Percentiles rank a stretch among this genome's conserved stretches.
Evolutionary conservation across 1,284 basidiomycete genomes (phyloP).

Genomic region (Sanghuangporus sanghuang): DNA sequence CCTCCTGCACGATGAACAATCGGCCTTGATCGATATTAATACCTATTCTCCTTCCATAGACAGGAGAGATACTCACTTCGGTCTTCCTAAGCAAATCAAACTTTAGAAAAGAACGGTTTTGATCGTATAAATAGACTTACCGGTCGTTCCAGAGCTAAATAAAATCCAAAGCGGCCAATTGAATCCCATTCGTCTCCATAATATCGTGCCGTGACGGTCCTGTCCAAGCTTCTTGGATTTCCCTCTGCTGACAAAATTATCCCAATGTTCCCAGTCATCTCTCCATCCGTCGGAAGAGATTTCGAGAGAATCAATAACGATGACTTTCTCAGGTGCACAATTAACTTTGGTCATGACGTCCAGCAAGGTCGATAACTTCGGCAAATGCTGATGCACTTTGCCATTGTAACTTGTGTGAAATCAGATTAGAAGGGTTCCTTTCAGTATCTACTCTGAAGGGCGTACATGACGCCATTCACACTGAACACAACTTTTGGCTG

Average conservation of each 20-base stretch:
- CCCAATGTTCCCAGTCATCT: constrained; percentile 52
- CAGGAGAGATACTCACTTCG: constrained; percentile 28
- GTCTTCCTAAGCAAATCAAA: constrained; percentile 25
- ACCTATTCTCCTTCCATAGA: constrained; percentile 15
- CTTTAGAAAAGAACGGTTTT: background rate
- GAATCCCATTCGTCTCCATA: constrained; percentile 61
- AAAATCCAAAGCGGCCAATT: constrained; percentile 86
- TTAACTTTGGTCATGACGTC: constrained; percentile 38
- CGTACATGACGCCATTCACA: constrained; percentile 66
- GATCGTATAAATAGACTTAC: constrained; percentile 29
- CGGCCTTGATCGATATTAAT: constrained; percentile 40
- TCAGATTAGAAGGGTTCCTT: background rate
- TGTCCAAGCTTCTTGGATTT: constrained; percentile 41
- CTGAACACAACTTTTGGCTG: constrained; percentile 70
- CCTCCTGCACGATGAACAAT: constrained; percentile 85
- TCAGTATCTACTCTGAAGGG: constrained; percentile 3
- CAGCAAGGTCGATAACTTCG: constrained; percentile 58
- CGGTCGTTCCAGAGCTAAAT: constrained; percentile 84
- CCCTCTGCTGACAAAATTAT: constrained; percentile 47
- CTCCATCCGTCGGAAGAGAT: constrained; percentile 26
- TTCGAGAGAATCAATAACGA: constrained; percentile 49
- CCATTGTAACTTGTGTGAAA: constrained; percentile 54
- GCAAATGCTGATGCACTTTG: constrained; percentile 64
- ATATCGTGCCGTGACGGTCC: constrained; percentile 45
- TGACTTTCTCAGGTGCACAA: constrained; percentile 38